Evolutionary conservation across 257 asterid genomes (phyloP).

Genomic region (Perilla frutescens): DNA sequence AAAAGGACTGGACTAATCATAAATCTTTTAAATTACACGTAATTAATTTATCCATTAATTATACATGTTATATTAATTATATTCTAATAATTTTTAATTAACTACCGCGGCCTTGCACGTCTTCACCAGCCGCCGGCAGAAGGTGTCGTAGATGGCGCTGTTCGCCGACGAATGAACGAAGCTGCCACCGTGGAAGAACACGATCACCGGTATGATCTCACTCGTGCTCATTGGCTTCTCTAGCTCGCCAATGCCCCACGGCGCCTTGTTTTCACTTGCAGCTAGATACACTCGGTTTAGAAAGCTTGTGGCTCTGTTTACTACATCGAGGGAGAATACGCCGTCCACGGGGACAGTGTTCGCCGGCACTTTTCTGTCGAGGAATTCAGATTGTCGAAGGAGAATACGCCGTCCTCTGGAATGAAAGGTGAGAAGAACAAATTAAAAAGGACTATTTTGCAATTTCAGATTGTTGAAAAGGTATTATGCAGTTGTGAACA

Average conservation of each 20-base stretch:
- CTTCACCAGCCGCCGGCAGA: conserved; percentile 79
- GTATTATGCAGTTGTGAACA: no score
- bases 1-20: no score
- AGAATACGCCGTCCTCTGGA: no score
- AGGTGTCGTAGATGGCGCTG: conserved; percentile 79
- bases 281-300: conserved; percentile 68
- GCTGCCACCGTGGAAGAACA: conserved; percentile 92
- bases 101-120: conserved; percentile 74
- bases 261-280: conserved; percentile 39
- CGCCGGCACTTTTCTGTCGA: conserved; percentile 78
- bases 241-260: conserved; percentile 51
- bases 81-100: no score
- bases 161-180: conserved; percentile 87
- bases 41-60: no score
- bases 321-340: conserved; percentile 72
- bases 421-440: no score
- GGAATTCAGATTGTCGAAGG: conserved; percentile 45
- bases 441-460: no score
- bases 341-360: conserved; percentile 75
- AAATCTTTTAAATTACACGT: no score
- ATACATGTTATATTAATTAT: no score
- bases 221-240: conserved; percentile 64
- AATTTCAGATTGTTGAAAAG: no score
- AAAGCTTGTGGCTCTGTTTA: conserved; percentile 70
- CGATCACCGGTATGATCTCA: conserved; percentile 65